Percentiles rank a stretch among this genome's conserved stretches.
Conservation (phyloP, 148 eudicot species). For the Simmondsia chinensis region DNA sequence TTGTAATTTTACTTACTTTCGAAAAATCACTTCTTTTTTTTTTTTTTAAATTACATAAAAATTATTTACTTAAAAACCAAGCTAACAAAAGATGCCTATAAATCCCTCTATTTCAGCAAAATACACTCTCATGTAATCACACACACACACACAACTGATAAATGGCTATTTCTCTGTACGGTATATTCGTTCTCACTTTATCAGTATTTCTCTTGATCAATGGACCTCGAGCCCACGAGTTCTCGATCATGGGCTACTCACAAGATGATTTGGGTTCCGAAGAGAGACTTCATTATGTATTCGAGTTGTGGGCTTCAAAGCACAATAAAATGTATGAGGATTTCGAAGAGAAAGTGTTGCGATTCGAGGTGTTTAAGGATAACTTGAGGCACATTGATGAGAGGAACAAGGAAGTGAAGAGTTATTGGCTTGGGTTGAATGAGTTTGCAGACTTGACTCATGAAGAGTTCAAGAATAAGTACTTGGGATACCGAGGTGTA, state of each 20-base stretch:
- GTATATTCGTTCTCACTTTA: constrained; percentile 5
- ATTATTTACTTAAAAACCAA: too few species aligned
- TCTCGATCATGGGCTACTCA: constrained; percentile 25
- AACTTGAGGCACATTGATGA: constrained; percentile 45
- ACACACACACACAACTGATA: background rate
- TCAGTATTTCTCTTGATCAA: constrained; percentile 3
- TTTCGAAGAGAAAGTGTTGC: constrained; percentile 24
- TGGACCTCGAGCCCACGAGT: constrained; percentile 17
- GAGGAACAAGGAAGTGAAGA: constrained; percentile 23
- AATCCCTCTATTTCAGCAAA: too few species aligned
- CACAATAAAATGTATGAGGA: constrained; percentile 22
- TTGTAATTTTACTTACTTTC: too few species aligned
- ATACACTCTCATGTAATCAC: too few species aligned
- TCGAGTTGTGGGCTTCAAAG: constrained; percentile 29
- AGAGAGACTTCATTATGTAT: constrained; percentile 14
- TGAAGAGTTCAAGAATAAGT: constrained; percentile 41
- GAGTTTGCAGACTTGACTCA: constrained; percentile 48
- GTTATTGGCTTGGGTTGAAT: constrained; percentile 46
- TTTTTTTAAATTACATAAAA: too few species aligned
- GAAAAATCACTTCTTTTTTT: too few species aligned
- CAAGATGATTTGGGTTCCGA: constrained; percentile 18
- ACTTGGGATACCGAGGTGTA: constrained; percentile 24
- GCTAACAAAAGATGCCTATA: too few species aligned
- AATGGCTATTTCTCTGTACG: constrained; percentile 6
- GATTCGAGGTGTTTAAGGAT: constrained; percentile 38